These are phyloP conservation scores for Ogataea salicorniae DNA, from an alignment of 805 yeast genomes.

Conservation along the genomic window DNA sequence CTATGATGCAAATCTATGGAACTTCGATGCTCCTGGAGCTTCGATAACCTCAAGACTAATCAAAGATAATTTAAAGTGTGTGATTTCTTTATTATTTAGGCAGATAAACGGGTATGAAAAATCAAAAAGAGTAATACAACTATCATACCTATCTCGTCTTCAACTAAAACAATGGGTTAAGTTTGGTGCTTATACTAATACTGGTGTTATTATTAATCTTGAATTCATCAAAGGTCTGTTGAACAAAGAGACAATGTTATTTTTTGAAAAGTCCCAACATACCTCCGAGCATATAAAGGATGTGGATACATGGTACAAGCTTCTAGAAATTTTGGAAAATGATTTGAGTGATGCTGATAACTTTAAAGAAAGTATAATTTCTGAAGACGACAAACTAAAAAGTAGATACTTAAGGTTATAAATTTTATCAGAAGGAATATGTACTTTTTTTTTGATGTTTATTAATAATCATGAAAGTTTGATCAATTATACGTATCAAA, in stretches of 20 bases:
- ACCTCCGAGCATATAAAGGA: no score
- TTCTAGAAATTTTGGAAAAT: neutral
- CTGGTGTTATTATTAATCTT: conserved; percentile 49
- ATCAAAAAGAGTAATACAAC: neutral
- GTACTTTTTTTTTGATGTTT: no score
- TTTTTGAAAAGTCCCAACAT: neutral
- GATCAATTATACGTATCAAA: no score
- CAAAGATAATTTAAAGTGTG: no score
- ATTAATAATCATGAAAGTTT: no score
- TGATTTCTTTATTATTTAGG: conserved; percentile 45
- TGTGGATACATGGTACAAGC: neutral
- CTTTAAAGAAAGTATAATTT: no score
- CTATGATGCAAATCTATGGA: conserved; percentile 37
- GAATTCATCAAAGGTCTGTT: conserved; percentile 46
- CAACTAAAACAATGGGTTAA: conserved; percentile 51
- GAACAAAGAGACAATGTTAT: conserved; percentile 41
- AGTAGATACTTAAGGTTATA: no score
- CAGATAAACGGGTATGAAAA: conserved; percentile 50
- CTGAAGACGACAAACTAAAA: no score
- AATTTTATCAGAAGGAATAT: no score
- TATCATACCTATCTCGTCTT: conserved; percentile 27
- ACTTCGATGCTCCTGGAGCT: conserved; percentile 41
- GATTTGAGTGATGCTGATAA: neutral
- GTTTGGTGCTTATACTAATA: conserved; percentile 46
- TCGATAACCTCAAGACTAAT: no score